Conservation (phyloP, 208 protist species). For the Endotrypanum monterogeii region DNA sequence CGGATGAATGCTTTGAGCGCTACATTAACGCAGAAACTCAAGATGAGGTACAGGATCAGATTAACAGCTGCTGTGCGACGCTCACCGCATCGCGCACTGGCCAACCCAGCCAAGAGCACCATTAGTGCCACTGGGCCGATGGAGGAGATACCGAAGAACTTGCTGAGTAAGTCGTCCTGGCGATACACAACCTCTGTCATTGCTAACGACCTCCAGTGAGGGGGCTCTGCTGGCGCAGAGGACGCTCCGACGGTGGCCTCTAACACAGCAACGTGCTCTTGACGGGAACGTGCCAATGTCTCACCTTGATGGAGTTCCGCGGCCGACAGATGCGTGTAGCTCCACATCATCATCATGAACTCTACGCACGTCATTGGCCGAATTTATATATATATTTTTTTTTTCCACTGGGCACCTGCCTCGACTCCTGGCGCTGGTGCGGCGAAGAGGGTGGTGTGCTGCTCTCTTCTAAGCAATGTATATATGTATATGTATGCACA, state of each 20-base stretch:
- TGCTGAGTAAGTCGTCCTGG: conserved; percentile 48
- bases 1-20: conserved; percentile 42
- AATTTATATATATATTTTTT: background rate
- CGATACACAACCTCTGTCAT: conserved; percentile 62
- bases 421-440: background rate
- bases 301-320: conserved; percentile 22
- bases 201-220: conserved; percentile 48
- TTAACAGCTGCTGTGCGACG: conserved; percentile 44
- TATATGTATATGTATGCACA: background rate
- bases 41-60: conserved; percentile 54
- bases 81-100: conserved; percentile 49
- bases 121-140: conserved; percentile 65
- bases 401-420: background rate
- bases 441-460: no score
- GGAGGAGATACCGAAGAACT: conserved; percentile 55
- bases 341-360: conserved; percentile 10
- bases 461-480: no score
- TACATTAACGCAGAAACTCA: conserved; percentile 52
- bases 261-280: background rate
- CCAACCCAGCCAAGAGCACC: conserved; percentile 60
- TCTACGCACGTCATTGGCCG: conserved; percentile 5
- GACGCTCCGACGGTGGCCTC: background rate
- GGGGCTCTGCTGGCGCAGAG: background rate
- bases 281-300: background rate
- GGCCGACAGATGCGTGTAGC: conserved; percentile 43